phyloP scores from a whole-genome alignment of 768 basidiomycete genomes.

The Xerocomellus dryophilus region DNA sequence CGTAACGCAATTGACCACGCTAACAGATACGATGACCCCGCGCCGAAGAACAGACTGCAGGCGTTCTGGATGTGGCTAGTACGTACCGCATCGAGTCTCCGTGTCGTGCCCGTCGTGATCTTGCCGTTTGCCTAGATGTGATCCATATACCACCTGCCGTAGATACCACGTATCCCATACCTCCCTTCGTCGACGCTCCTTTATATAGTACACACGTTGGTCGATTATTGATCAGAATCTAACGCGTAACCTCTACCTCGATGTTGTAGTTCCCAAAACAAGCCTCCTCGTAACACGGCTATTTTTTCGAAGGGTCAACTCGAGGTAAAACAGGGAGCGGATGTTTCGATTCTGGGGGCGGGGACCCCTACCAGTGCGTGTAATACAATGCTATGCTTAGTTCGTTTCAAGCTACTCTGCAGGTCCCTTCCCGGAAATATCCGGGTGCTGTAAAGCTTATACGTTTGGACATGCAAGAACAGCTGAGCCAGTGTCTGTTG shows the following conservation, averaged over 20 bases:
- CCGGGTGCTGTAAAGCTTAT: too few species aligned
- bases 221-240: not conserved
- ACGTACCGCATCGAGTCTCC: not conserved
- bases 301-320: too few species aligned
- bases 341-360: too few species aligned
- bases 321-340: too few species aligned
- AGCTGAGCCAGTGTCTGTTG: too few species aligned
- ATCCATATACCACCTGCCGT: not conserved
- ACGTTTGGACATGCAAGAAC: too few species aligned
- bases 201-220: not conserved
- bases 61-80: slow-evolving; percentile 30
- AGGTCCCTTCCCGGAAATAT: too few species aligned
- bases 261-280: not conserved
- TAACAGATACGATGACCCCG: slow-evolving; percentile 22
- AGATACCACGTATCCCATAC: not conserved
- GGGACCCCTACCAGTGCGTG: too few species aligned
- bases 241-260: not conserved
- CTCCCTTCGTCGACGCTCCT: not conserved
- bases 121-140: slow-evolving; percentile 3
- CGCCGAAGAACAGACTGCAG: slow-evolving; percentile 21
- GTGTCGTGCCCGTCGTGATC: not conserved
- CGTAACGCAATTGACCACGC: not conserved
- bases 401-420: too few species aligned
- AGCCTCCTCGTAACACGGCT: too few species aligned
- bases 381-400: too few species aligned